Evolutionary conservation across 208 protist genomes (phyloP).

Genomic region (Acanthamoeba healyi): DNA sequence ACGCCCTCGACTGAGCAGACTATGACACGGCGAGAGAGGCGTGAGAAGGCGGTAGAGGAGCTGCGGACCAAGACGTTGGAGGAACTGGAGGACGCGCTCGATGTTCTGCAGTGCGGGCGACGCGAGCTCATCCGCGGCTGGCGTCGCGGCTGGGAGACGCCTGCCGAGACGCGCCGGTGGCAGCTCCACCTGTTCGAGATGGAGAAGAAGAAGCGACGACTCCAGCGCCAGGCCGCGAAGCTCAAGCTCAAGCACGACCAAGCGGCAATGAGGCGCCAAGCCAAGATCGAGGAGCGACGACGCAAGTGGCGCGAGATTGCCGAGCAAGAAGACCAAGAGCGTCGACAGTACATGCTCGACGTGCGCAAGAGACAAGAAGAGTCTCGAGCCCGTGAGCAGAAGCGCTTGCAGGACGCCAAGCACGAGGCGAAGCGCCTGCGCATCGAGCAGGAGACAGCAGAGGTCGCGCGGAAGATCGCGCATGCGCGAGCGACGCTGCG

Average conservation of each 20-base stretch:
- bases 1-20: background rate
- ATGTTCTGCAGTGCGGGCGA: background rate
- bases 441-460: background rate
- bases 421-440: background rate
- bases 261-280: background rate
- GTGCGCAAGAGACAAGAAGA: background rate
- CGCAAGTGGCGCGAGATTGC: background rate
- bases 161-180: slow-evolving; percentile 1
- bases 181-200: slow-evolving; percentile 10
- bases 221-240: background rate
- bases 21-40: background rate
- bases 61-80: background rate
- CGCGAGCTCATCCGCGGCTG: slow-evolving; percentile 30
- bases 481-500: background rate
- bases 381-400: background rate
- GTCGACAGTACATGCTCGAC: background rate
- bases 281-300: background rate
- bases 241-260: background rate
- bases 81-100: background rate
- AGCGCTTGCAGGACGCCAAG: background rate
- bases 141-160: slow-evolving; percentile 10
- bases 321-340: background rate
- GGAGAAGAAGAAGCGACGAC: slow-evolving; percentile 7
- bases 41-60: background rate
- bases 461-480: background rate